phyloP scores from a whole-genome alignment of 1,284 basidiomycete species.

The Ceraceosorus bombacis region DNA sequence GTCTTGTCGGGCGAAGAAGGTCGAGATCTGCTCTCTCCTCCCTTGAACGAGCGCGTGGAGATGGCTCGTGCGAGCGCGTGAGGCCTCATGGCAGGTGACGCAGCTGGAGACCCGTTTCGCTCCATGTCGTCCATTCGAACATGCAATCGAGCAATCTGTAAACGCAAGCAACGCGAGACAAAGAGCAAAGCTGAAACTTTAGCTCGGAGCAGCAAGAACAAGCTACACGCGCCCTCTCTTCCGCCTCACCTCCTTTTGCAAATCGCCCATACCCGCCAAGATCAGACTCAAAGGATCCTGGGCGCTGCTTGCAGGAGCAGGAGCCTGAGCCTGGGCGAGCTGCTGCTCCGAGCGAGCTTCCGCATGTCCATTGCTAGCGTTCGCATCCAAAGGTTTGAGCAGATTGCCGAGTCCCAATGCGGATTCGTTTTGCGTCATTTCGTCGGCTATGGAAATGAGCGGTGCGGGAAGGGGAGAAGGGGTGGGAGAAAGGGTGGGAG shows the following conservation, averaged over 20 bases:
- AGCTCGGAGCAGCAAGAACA: not conserved
- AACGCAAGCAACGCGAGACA: not conserved
- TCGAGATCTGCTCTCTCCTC: conserved; percentile 3
- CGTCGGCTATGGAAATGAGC: too few species aligned
- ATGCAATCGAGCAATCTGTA: conserved; percentile 29
- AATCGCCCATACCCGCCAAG: conserved; percentile 31
- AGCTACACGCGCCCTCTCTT: conserved; percentile 15
- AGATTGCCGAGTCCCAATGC: too few species aligned
- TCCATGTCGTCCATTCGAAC: conserved; percentile 34
- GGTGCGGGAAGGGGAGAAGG: too few species aligned
- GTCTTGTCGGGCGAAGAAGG: conserved; percentile 30
- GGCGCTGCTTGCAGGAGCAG: too few species aligned
- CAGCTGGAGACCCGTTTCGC: conserved; percentile 14
- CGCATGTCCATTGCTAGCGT: too few species aligned
- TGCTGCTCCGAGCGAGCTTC: too few species aligned
- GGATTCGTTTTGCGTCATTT: too few species aligned
- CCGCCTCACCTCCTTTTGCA: conserved; percentile 39
- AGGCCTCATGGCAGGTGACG: conserved; percentile 25
- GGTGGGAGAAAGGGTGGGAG: too few species aligned
- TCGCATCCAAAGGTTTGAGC: too few species aligned
- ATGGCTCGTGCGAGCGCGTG: conserved; percentile 18
- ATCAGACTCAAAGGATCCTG: conserved; percentile 28
- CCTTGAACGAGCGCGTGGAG: conserved; percentile 10
- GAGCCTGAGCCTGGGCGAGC: too few species aligned
- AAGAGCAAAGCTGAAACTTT: not conserved